Evolutionary conservation across 2,329 filamentous ascomycete species (phyloP), one percentile per base, ranked within the genome.

Genomic region (Fusarium nodosum): DNA sequence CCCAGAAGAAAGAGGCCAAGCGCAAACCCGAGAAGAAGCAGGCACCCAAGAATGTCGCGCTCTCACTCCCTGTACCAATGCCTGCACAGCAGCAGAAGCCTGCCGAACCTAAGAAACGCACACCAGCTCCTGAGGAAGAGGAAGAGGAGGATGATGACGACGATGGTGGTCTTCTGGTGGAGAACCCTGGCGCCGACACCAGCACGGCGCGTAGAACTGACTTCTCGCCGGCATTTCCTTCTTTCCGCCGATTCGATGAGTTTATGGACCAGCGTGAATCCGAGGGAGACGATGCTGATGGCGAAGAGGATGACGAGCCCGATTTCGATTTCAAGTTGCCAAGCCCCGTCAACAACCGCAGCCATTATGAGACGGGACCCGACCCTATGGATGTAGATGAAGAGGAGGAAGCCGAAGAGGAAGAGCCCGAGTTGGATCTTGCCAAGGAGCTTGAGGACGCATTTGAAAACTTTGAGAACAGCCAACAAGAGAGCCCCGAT

Each of bases 101-200:
- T 44, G 64, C 62, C 4, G 72, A 77, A 36, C 69, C 72, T 10
- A 77, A 76, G 56, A 74, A 75, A 52, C 78, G 68, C 50, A 74
- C 75, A 11, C 60, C 73, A 39, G 73, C 72, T 71, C 74, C 78
- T 74, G 83, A 85, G 2, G 84, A 87, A 9, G 84, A 85, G 3
- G 85, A 87, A 0, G 84, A 86, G 10, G 85, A 86, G 6, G 84
- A 85, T 20, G 83, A 85, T 15, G 86, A 88, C 44, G 87, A 86
- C 26, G 87, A 88, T 52, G 84, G 85, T 47, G 85, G 84, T 28
- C 80, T 90, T 34, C 83, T 85, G 28, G 82, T 90, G 58, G 88
- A 90, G 75, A 88, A 88, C 68, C 88, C 88, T 1, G 86, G 83
- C 46, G 85, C 82, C 33, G 82, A 82, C 24, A 77, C 79, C 4